Evolutionary conservation across 2,329 filamentous ascomycete genomes (phyloP).

Genomic region (Onygenales sp.): DNA sequence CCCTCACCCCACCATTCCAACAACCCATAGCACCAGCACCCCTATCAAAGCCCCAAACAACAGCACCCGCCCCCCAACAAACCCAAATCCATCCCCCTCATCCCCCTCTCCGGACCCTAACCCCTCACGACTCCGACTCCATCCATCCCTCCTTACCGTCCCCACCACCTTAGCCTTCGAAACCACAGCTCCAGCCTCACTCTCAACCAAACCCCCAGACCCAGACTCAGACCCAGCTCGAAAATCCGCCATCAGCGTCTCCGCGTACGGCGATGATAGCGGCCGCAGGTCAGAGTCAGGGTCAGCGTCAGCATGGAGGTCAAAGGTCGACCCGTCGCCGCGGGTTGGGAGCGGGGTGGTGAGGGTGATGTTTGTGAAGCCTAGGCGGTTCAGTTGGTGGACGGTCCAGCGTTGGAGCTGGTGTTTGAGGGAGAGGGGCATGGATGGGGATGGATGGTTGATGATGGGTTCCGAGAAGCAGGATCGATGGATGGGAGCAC

Average conservation of each 20-base stretch:
- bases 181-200: too few species aligned
- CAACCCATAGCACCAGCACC: background rate
- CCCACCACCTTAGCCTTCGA: too few species aligned
- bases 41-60: background rate
- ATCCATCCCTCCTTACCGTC: too few species aligned
- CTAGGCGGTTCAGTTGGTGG: background rate
- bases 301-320: background rate
- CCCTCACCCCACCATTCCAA: background rate
- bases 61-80: background rate
- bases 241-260: too few species aligned
- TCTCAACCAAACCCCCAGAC: too few species aligned
- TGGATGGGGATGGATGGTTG: background rate
- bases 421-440: conserved; percentile 1
- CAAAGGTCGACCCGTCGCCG: background rate
- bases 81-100: background rate
- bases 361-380: background rate
- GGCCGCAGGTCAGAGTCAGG: background rate
- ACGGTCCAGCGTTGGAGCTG: conserved; percentile 2
- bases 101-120: background rate
- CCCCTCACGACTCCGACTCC: too few species aligned
- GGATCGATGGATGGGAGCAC: background rate
- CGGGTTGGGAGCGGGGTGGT: background rate
- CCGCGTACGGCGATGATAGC: too few species aligned
- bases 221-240: too few species aligned
- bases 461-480: background rate